Percentiles rank a stretch among this genome's conserved stretches.
phyloP scores from a whole-genome alignment of 2,329 filamentous ascomycete genomes.

The Claviceps sp. region DNA sequence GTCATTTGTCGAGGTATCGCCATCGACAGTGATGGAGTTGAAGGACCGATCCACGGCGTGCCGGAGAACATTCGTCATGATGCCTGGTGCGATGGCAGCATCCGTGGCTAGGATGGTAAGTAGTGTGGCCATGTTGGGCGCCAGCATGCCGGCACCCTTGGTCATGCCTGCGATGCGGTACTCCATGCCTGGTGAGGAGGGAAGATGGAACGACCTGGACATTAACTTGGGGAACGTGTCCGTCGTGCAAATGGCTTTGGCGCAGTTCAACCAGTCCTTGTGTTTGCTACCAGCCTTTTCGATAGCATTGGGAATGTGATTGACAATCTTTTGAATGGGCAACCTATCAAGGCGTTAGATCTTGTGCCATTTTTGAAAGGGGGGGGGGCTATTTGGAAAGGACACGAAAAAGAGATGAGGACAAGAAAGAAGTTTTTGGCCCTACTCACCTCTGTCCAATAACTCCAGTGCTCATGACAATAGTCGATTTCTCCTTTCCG shows the following conservation, averaged over 20 bases:
- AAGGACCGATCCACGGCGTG: slow-evolving; percentile 73
- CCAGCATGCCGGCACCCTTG: slow-evolving; percentile 98
- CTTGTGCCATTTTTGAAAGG: not conserved
- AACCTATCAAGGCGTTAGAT: slow-evolving; percentile 35
- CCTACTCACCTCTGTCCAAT: slow-evolving; percentile 68
- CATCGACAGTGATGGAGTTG: slow-evolving; percentile 94
- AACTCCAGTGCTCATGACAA: slow-evolving; percentile 97
- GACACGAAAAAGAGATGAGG: too few species aligned
- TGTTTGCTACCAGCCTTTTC: slow-evolving; percentile 60
- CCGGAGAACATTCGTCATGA: slow-evolving; percentile 57
- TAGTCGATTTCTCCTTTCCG: slow-evolving; percentile 42
- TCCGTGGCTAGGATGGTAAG: slow-evolving; percentile 88
- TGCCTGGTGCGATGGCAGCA: slow-evolving; percentile 56
- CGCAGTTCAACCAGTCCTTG: slow-evolving; percentile 74
- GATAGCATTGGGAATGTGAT: slow-evolving; percentile 67
- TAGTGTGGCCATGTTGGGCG: slow-evolving; percentile 96
- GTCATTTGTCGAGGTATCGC: slow-evolving; percentile 95
- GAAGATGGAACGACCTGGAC: slow-evolving; percentile 71
- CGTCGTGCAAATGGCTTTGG: slow-evolving; percentile 90
- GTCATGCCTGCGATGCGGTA: slow-evolving; percentile 90
- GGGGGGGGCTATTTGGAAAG: too few species aligned
- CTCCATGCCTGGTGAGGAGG: slow-evolving; percentile 59
- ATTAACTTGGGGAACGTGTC: slow-evolving; percentile 96
- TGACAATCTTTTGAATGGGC: slow-evolving; percentile 80
- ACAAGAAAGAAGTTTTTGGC: too few species aligned